These are phyloP conservation scores for Lolium rigidum DNA, from an alignment of 176 grass and related monocot genomes.

Conservation along the genomic window DNA sequence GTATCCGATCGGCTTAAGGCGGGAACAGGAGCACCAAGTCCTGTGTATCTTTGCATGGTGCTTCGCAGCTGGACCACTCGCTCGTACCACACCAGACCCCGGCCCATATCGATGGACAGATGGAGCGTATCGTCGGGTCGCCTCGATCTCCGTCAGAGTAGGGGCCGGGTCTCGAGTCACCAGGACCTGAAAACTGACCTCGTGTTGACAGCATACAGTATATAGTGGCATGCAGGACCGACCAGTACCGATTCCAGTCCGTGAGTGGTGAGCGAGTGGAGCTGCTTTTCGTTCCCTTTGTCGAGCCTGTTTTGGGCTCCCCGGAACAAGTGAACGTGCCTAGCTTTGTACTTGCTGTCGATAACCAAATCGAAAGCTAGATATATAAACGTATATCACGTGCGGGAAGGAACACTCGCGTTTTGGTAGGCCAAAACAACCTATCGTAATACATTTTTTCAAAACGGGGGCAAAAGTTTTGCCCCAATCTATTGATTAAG, in stretches of 20 bases:
- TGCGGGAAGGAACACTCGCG: too few species aligned
- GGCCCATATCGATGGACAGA: neutral
- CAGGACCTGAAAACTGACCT: neutral
- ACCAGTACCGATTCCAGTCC: too few species aligned
- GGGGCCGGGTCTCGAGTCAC: conserved; percentile 30
- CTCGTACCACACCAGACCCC: neutral
- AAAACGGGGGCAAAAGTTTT: too few species aligned
- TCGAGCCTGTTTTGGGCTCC: neutral
- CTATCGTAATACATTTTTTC: too few species aligned
- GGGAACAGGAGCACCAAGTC: neutral
- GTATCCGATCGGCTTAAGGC: neutral
- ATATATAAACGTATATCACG: too few species aligned
- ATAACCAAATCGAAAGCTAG: conserved; percentile 9
- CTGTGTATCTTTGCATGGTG: neutral
- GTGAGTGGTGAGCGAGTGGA: conserved; percentile 36
- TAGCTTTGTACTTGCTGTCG: neutral
- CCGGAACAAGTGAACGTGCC: neutral
- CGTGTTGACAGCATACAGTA: neutral
- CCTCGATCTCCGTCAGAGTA: conserved; percentile 5
- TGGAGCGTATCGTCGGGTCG: neutral
- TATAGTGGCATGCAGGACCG: neutral
- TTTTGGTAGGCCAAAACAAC: too few species aligned
- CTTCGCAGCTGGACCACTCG: conserved; percentile 15
- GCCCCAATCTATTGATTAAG: too few species aligned
- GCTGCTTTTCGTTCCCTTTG: conserved; percentile 6